Evolutionary conservation across 768 basidiomycete genomes (phyloP).

Genomic region (Hypholoma sublateritium): DNA sequence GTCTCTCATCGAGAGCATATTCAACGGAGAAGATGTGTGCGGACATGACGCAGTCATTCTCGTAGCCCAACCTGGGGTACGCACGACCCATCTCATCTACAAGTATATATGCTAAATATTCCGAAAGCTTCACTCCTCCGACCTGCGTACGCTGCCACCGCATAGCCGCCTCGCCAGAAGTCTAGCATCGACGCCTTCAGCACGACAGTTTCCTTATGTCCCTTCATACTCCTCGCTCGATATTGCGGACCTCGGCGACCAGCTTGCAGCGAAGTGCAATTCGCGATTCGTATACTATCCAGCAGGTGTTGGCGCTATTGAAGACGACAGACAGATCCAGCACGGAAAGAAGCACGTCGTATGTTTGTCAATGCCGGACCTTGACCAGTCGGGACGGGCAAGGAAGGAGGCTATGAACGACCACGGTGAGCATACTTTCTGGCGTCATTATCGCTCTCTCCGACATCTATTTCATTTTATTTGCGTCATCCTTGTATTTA

Average conservation of each 20-base stretch:
- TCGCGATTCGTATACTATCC: constrained; percentile 45
- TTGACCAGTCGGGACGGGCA: constrained; percentile 38
- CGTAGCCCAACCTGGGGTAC: constrained; percentile 71
- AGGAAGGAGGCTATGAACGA: constrained; percentile 49
- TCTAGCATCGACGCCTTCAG: constrained; percentile 50
- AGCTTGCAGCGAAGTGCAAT: constrained; percentile 52
- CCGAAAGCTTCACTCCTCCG: constrained; percentile 71
- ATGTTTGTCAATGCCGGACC: constrained; percentile 53
- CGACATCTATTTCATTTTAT: neutral
- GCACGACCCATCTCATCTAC: constrained; percentile 23
- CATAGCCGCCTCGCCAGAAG: constrained; percentile 43
- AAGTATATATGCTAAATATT: neutral
- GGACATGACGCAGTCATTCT: constrained; percentile 65
- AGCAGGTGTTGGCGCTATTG: constrained; percentile 35
- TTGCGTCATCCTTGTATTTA: neutral
- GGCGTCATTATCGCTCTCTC: neutral
- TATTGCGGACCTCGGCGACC: constrained; percentile 36
- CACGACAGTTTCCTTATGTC: constrained; percentile 65
- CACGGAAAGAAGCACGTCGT: constrained; percentile 53
- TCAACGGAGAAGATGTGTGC: constrained; percentile 51
- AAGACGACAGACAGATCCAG: constrained; percentile 24
- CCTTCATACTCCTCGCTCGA: constrained; percentile 28
- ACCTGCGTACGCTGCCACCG: constrained; percentile 60
- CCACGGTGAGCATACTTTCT: constrained; percentile 45
- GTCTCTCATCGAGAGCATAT: constrained; percentile 43